Percentiles rank a stretch among this genome's conserved stretches.
Evolutionary conservation across 2,329 filamentous ascomycete genomes (phyloP).

Genomic region (Sclerotinia glacialis): DNA sequence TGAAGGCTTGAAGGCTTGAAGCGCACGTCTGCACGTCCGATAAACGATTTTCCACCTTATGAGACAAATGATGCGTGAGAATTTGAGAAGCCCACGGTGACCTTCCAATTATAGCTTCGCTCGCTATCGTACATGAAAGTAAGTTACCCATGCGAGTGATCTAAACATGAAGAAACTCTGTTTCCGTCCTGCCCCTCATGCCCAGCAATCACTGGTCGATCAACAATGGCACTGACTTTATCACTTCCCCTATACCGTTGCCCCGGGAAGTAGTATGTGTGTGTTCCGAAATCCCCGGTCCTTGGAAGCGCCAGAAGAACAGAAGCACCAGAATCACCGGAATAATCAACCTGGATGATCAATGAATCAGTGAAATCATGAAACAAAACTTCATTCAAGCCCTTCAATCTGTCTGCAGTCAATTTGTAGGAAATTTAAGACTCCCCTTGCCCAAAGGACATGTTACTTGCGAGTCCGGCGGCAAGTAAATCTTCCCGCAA

Average conservation of each 20-base stretch:
- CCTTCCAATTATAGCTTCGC: constrained; percentile 10
- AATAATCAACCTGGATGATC: too few relatives aligned
- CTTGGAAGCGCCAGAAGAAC: background rate
- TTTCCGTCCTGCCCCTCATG: background rate
- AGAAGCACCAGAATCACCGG: too few relatives aligned
- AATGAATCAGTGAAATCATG: background rate
- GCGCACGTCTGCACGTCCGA: constrained; percentile 10
- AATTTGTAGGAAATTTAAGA: background rate
- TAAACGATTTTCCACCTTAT: constrained; percentile 1
- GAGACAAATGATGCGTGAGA: constrained; percentile 8
- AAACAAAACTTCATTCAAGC: background rate
- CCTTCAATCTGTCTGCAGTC: background rate
- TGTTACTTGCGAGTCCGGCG: background rate
- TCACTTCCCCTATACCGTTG: background rate
- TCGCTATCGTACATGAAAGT: constrained; percentile 8
- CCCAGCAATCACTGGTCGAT: background rate
- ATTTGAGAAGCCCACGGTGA: background rate
- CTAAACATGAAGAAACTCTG: background rate
- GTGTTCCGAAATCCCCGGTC: background rate
- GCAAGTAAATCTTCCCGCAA: background rate
- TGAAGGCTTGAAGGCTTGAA: constrained; percentile 15
- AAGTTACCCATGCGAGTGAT: constrained; percentile 6
- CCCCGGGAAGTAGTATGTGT: background rate
- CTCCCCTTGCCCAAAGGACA: background rate
- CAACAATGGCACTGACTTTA: background rate